Evolutionary conservation across 2,329 filamentous ascomycete species (phyloP).

Genomic region (Fusarium xylarioides): DNA sequence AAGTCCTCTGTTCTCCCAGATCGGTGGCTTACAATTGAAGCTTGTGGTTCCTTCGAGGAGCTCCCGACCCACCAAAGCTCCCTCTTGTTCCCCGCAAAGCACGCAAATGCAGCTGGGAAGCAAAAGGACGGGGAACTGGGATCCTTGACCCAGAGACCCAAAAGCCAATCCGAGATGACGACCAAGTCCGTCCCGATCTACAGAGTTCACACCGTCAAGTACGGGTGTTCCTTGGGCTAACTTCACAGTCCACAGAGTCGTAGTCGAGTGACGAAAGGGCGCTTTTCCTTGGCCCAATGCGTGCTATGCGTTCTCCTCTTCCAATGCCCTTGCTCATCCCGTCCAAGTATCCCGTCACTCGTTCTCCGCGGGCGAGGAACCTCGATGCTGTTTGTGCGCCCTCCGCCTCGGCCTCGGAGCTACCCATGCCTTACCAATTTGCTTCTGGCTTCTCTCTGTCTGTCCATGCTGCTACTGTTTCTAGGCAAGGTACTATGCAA

Average conservation of each 20-base stretch:
- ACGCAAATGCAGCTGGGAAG: neutral
- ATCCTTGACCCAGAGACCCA: neutral
- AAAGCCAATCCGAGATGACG: conserved; percentile 12
- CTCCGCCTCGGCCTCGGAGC: conserved; percentile 39
- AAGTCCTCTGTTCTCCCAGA: conserved; percentile 17
- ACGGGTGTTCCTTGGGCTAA: conserved; percentile 25
- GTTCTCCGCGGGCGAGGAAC: conserved; percentile 37
- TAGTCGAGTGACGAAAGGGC: conserved; percentile 32
- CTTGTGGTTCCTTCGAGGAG: conserved; percentile 15
- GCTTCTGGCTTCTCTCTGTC: conserved; percentile 13
- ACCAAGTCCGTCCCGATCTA: conserved; percentile 43
- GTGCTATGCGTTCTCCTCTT: conserved; percentile 10
- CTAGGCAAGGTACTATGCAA: neutral
- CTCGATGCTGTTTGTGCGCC: conserved; percentile 28
- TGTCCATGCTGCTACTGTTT: neutral
- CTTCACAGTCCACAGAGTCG: conserved; percentile 35
- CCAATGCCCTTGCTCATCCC: conserved; percentile 14
- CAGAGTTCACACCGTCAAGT: conserved; percentile 43
- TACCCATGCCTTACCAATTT: conserved; percentile 26
- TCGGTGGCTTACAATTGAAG: conserved; percentile 30
- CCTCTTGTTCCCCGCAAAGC: conserved; percentile 40
- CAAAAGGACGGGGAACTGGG: conserved; percentile 10
- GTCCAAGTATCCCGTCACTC: conserved; percentile 38
- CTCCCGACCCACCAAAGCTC: conserved; percentile 33
- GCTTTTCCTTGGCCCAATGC: conserved; percentile 38